Evolutionary conservation across 139 green algal species (phyloP).

Genomic region (Tetradesmus lagerheimii): DNA sequence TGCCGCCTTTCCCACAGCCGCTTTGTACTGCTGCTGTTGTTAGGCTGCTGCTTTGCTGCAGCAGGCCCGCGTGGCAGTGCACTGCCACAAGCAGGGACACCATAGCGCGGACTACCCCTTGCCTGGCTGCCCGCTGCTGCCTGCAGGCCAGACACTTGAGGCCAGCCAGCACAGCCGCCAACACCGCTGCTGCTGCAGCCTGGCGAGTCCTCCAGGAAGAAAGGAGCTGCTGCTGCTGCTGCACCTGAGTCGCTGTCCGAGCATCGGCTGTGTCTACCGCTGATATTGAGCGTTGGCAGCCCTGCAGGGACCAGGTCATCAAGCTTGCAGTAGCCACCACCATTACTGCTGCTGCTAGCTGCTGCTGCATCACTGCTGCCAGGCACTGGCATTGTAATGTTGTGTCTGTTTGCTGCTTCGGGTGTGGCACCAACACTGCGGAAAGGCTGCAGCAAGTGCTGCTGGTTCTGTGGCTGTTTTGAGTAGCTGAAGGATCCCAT

Average conservation of each 20-base stretch:
- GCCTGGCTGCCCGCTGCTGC: background rate
- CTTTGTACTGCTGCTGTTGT: background rate
- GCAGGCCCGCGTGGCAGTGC: background rate
- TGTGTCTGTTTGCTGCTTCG: background rate
- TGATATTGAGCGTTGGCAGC: background rate
- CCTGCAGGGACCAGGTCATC: conserved; percentile 11
- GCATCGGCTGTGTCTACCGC: background rate
- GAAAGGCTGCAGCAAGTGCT: background rate
- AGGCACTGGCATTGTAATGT: background rate
- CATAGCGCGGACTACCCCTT: background rate
- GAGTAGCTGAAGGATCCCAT: background rate
- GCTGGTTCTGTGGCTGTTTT: background rate
- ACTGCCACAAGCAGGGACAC: background rate
- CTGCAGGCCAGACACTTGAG: background rate
- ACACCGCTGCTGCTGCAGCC: background rate
- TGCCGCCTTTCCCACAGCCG: background rate
- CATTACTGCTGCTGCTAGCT: conserved; percentile 10
- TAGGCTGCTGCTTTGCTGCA: background rate
- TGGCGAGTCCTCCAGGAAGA: background rate
- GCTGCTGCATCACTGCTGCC: background rate
- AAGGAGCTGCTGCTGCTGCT: background rate
- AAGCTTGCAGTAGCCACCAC: background rate
- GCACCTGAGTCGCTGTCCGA: background rate
- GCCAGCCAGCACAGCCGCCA: background rate
- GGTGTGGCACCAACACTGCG: background rate